A percentile compares a stretch with the other conserved stretches of the same genome.
phyloP scores from a whole-genome alignment of 208 protist species.

The Giardia muris region DNA sequence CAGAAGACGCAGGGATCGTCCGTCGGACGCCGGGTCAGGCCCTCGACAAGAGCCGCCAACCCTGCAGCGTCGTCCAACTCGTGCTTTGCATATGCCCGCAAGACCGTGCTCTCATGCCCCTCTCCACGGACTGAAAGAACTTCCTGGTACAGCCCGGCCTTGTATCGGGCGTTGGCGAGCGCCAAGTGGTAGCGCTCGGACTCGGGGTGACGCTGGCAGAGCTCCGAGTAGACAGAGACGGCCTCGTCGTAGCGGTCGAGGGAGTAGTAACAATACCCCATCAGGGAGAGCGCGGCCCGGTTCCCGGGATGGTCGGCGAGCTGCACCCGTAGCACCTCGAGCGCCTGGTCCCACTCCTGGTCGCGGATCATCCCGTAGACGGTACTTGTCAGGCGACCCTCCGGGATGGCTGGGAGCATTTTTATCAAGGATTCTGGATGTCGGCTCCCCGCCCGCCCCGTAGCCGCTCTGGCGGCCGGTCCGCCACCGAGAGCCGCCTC shows the following conservation, averaged over 20 bases:
- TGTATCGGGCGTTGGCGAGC: slow-evolving; percentile 4
- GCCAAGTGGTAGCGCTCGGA: slow-evolving; percentile 8
- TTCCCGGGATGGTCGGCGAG: background rate
- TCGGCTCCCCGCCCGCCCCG: too few species aligned
- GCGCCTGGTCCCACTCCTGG: slow-evolving; percentile 1
- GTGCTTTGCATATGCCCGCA: slow-evolving; percentile 10
- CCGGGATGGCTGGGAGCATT: background rate
- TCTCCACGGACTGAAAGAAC: background rate
- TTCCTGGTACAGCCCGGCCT: background rate
- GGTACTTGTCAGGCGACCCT: background rate
- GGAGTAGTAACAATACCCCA: slow-evolving; percentile 24
- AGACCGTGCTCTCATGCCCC: background rate
- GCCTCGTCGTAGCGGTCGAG: background rate
- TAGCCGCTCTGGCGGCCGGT: too few species aligned
- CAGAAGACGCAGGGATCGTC: slow-evolving; percentile 13
- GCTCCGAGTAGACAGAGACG: background rate
- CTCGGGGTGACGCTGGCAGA: background rate
- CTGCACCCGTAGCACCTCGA: background rate
- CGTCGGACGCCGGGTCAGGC: background rate
- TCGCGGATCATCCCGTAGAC: background rate
- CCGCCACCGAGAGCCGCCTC: too few species aligned
- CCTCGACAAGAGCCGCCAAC: background rate
- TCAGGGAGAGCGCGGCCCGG: background rate
- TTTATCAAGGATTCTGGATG: too few species aligned
- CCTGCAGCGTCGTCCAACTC: slow-evolving; percentile 17